phyloP scores from a whole-genome alignment of 78 protist species.

The Dictyostelium citrinum region DNA sequence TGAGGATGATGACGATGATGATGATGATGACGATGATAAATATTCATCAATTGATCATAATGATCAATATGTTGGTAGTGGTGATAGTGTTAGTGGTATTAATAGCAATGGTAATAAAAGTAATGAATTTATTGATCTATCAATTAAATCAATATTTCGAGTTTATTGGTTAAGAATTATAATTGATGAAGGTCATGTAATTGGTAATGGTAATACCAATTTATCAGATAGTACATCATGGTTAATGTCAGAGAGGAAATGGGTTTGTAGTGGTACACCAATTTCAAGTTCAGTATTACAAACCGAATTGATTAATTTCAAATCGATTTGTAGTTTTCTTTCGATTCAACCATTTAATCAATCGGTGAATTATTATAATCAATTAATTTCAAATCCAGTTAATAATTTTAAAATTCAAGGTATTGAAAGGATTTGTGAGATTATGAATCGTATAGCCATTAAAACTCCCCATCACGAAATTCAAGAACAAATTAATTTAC shows the following conservation, averaged over 20 bases:
- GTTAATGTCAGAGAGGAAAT: slow-evolving; percentile 1
- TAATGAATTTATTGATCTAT: neutral
- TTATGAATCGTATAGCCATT: neutral
- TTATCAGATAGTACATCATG: neutral
- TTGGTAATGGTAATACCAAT: slow-evolving; percentile 3
- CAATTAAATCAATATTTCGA: neutral
- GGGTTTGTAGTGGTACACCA: slow-evolving; percentile 58
- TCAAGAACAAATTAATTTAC: neutral
- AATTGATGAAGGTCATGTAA: slow-evolving; percentile 61
- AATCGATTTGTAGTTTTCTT: slow-evolving; percentile 25
- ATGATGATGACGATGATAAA: neutral
- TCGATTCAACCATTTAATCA: neutral
- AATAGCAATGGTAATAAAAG: too few relatives aligned
- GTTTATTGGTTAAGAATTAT: slow-evolving; percentile 43
- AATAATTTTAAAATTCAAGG: slow-evolving; percentile 1
- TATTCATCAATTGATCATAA: neutral
- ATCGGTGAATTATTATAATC: neutral
- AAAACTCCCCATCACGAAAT: neutral
- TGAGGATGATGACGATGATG: neutral
- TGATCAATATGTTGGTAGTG: neutral
- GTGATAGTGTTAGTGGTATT: neutral
- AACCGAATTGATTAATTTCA: neutral
- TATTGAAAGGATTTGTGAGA: neutral
- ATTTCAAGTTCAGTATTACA: neutral
- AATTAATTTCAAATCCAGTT: neutral